Percentiles rank a stretch among this genome's conserved stretches.
Evolutionary conservation across 1,284 basidiomycete genomes (phyloP).

Genomic region (Moniliophthora roreri): DNA sequence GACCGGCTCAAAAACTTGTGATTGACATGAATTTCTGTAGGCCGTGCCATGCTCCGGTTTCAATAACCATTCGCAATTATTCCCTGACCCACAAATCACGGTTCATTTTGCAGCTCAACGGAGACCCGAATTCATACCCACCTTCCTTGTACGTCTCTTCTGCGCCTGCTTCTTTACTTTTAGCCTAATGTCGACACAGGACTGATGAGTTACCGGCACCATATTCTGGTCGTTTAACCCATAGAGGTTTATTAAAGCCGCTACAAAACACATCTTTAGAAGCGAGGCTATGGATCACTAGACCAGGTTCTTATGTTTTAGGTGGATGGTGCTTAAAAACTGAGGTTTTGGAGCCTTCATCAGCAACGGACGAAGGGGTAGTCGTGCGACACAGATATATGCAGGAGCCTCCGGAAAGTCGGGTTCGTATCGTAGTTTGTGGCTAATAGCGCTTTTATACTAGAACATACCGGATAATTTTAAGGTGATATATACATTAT

Average conservation of each 20-base stretch:
- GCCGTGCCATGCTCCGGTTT: conserved; percentile 52
- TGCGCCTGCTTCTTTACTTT: too few species aligned
- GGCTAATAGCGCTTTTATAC: conserved; percentile 17
- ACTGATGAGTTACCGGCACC: conserved; percentile 47
- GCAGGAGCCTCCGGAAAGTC: conserved; percentile 41
- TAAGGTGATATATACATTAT: neutral
- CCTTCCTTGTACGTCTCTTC: conserved; percentile 36
- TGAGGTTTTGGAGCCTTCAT: conserved; percentile 46
- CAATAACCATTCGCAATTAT: conserved; percentile 67
- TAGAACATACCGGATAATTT: conserved; percentile 17
- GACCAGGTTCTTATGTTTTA: conserved; percentile 65
- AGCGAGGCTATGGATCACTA: conserved; percentile 55
- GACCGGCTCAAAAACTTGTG: neutral
- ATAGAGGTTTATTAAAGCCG: conserved; percentile 56
- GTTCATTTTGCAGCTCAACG: conserved; percentile 50
- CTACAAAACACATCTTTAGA: conserved; percentile 40
- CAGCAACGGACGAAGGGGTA: conserved; percentile 28
- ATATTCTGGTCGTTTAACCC: conserved; percentile 61
- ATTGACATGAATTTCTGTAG: conserved; percentile 34
- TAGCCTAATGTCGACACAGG: conserved; percentile 5
- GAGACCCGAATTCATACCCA: conserved; percentile 23
- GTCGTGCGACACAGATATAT: conserved; percentile 47
- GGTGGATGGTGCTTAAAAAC: conserved; percentile 66
- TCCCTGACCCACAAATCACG: conserved; percentile 58
- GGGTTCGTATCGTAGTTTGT: conserved; percentile 43